A percentile compares a stretch with the other conserved stretches of the same genome.
phyloP scores from a whole-genome alignment of 1,284 basidiomycete genomes.

The Microbotryum saponariae region DNA sequence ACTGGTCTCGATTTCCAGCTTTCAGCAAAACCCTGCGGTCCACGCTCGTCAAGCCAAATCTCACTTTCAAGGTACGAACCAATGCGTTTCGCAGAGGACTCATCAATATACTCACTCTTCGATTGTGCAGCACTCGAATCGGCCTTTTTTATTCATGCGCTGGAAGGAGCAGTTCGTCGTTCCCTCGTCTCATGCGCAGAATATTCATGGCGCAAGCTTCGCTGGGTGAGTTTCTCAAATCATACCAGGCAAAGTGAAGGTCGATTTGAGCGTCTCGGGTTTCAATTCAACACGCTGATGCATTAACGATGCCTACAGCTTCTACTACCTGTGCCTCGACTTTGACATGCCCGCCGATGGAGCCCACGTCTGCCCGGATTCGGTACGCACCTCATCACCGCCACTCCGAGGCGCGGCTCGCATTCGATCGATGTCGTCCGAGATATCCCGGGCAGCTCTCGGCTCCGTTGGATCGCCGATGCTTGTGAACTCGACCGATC shows the following conservation, averaged over 20 bases:
- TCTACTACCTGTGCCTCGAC: constrained; percentile 79
- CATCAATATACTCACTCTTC: background rate
- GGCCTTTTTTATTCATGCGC: constrained; percentile 65
- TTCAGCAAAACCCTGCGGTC: constrained; percentile 55
- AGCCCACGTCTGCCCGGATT: too few relatives aligned
- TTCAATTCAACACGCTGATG: too few relatives aligned
- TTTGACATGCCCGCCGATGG: constrained; percentile 47
- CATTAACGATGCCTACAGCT: too few relatives aligned
- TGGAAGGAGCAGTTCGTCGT: constrained; percentile 96
- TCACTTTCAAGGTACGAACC: constrained; percentile 14
- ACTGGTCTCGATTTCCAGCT: constrained; percentile 86
- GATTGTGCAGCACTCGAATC: constrained; percentile 8
- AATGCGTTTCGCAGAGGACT: background rate
- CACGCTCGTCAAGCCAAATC: constrained; percentile 62
- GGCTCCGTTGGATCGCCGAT: too few relatives aligned
- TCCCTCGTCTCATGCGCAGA: constrained; percentile 67
- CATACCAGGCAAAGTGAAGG: too few relatives aligned
- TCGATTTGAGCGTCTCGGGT: too few relatives aligned
- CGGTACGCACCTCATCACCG: too few relatives aligned
- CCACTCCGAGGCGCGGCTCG: too few relatives aligned
- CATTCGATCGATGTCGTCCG: too few relatives aligned
- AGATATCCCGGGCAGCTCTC: too few relatives aligned
- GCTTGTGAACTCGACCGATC: too few relatives aligned
- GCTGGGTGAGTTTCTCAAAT: constrained; percentile 50
- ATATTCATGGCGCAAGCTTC: constrained; percentile 92